phyloP scores from a whole-genome alignment of 768 basidiomycete species.

The Pulveroboletus sp. region DNA sequence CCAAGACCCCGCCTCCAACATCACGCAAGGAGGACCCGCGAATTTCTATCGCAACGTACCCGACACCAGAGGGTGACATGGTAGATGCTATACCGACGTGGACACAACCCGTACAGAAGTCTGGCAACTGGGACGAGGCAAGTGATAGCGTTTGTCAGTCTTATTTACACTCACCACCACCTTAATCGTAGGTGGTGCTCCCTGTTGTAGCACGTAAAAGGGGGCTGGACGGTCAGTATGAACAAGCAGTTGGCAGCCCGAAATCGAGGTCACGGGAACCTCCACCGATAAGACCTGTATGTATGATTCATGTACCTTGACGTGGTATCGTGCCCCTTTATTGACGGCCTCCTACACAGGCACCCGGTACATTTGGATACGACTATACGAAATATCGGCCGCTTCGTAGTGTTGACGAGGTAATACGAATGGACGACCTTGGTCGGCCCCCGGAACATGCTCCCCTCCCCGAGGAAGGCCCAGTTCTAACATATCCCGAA shows the following conservation, averaged over 20 bases:
- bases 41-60: constrained; percentile 64
- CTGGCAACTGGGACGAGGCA: constrained; percentile 85
- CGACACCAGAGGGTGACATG: constrained; percentile 50
- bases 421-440: constrained; percentile 67
- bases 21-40: constrained; percentile 42
- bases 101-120: constrained; percentile 65
- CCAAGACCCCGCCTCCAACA: constrained; percentile 30
- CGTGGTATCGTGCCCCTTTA: neutral
- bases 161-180: constrained; percentile 7
- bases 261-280: constrained; percentile 42
- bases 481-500: neutral
- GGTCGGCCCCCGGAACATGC: constrained; percentile 37
- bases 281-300: constrained; percentile 51
- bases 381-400: constrained; percentile 67
- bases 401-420: constrained; percentile 36
- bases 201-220: constrained; percentile 83
- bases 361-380: constrained; percentile 80
- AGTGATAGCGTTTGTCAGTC: constrained; percentile 18
- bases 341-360: constrained; percentile 37
- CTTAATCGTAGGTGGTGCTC: constrained; percentile 58
- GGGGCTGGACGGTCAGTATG: constrained; percentile 67
- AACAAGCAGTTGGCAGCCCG: constrained; percentile 64
- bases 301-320: constrained; percentile 20
- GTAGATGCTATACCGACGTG: constrained; percentile 76
- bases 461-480: constrained; percentile 11